These are phyloP conservation scores for Pseudogymnoascus destructans DNA, from an alignment of 2,329 filamentous ascomycete species.

Conservation along the genomic window DNA sequence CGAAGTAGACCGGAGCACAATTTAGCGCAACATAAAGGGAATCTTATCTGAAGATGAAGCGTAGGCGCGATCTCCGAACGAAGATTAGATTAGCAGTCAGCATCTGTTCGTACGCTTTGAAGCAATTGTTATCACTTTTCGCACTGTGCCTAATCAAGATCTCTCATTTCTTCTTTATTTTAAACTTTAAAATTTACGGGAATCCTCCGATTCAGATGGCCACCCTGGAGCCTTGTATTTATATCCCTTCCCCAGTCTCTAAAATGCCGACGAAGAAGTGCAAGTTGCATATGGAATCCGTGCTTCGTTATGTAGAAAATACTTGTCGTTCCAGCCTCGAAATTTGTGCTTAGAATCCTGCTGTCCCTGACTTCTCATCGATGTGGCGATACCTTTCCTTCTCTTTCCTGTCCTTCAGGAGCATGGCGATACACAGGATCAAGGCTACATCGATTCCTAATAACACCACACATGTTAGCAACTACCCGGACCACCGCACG, in stretches of 20 bases:
- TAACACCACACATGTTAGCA: constrained; percentile 3
- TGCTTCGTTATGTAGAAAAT: neutral
- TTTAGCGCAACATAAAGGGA: too few species aligned
- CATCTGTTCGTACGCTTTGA: neutral
- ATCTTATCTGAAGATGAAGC: neutral
- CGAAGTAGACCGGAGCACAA: too few species aligned
- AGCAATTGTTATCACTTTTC: neutral
- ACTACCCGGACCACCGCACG: neutral
- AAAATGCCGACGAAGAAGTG: neutral
- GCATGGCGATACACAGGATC: constrained; percentile 57
- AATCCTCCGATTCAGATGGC: neutral
- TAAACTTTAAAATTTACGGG: neutral
- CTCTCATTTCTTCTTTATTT: neutral
- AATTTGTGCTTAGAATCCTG: constrained; percentile 32
- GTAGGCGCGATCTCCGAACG: neutral
- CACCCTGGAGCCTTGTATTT: neutral
- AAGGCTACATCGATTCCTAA: constrained; percentile 51
- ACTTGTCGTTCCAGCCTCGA: too few species aligned
- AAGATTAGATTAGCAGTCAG: neutral
- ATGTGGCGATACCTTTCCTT: constrained; percentile 66
- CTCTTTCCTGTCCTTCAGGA: constrained; percentile 72
- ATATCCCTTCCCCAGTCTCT: neutral
- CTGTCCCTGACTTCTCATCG: constrained; percentile 59
- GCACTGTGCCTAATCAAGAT: neutral
- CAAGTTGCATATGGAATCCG: too few species aligned